Evolutionary conservation across 495 filamentous ascomycete genomes (phyloP).

Genomic region (Penicillium fimorum): DNA sequence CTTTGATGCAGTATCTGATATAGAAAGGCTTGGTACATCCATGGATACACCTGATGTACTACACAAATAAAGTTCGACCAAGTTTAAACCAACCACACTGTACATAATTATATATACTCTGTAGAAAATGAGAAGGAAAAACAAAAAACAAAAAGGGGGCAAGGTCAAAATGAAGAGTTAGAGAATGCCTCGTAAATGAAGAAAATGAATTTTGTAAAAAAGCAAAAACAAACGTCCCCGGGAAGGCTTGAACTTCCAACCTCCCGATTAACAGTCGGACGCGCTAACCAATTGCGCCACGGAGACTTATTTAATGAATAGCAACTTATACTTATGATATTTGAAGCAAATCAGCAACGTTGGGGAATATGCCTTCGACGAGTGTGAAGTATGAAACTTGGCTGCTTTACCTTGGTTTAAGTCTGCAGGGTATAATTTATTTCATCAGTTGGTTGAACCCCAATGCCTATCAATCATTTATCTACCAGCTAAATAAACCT

Average conservation of each 20-base stretch:
- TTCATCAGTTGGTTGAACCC: no score
- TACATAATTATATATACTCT: not conserved
- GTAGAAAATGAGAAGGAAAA: not conserved
- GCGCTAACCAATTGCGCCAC: slow-evolving; percentile 51
- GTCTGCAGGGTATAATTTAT: no score
- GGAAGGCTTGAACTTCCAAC: slow-evolving; percentile 49
- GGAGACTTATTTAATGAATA: slow-evolving; percentile 22
- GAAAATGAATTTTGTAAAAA: not conserved
- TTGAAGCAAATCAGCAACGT: no score
- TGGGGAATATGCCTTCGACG: no score
- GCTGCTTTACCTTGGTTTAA: no score
- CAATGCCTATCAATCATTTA: not conserved
- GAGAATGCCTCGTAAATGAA: not conserved
- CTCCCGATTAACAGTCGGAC: slow-evolving; percentile 51
- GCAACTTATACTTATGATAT: not conserved
- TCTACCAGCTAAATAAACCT: not conserved
- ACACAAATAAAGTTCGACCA: no score
- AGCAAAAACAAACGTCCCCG: slow-evolving; percentile 26
- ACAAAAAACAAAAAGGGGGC: no score
- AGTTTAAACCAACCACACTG: not conserved
- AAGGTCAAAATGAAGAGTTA: not conserved
- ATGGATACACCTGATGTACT: no score
- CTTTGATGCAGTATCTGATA: no score
- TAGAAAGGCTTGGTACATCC: no score
- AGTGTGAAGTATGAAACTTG: no score